Base-by-base conservation (phyloP, 2,329 filamentous ascomycete species). In the Clonostachys byssicola region DNA sequence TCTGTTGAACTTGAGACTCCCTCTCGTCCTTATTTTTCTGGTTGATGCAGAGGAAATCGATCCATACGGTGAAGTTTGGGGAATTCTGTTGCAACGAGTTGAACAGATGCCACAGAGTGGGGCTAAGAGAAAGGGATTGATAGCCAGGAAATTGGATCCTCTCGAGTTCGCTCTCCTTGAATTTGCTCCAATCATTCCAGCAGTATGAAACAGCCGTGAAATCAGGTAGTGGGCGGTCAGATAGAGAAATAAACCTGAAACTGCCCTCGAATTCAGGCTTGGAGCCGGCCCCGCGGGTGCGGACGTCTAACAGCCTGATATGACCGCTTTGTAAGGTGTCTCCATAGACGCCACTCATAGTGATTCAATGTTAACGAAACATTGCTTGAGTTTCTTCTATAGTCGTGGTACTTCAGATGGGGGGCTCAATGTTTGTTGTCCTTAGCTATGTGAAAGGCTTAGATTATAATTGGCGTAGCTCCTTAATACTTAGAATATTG, bases 1-100 rank as follows among this genome's bases (percentile, higher is more conserved):
- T 47, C 5, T 44, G 44, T 12, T 45, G 43, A 10, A 51, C 41
- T 38, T 52, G 50, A 5, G 13, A 13, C 4, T 38, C 36, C 14
- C 44, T 33, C 30, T 54, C 52, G 16, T 34, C 33, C 6, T 41
- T 9, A 17, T 54, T 46, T 8, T 36, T 30, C 34, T 48, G 47
- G 43, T 54, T 47, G 16, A 54, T 51, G 42, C 52, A 54, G 12
- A 54, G 38, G 5, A 44, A 43, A 33, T 54, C 52, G 18, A 52
- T 42, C 52, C 50, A 54, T 6, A 52, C 42, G 42, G 44, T 46
- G 36, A 39, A 39, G 10, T 14, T 14, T 17, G 36, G 16, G 36
- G 14, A 17, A 6, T 39, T 39, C 36, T 39, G 13, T 14, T 14
- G 36, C 36, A 39, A 3, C 14, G 36, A 39, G 13, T 39, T 17